Percentiles rank a stretch among this genome's conserved stretches.
These are phyloP conservation scores for Ulota crispa DNA, from an alignment of 225 moss, liverwort and hornwort species.

Conservation along the genomic window DNA sequence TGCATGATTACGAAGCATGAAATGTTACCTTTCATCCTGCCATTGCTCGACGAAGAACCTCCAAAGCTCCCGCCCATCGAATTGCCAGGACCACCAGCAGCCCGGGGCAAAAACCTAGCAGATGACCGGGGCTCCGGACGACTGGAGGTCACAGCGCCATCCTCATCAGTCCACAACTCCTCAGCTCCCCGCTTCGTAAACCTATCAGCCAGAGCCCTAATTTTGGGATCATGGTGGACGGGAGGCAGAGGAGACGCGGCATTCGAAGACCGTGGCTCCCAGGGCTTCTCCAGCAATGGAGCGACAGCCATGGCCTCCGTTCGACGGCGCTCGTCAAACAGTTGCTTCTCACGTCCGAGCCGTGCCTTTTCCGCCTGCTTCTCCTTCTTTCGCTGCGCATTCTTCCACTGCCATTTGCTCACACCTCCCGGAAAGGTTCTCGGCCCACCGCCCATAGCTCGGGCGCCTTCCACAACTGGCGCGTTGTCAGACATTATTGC, in stretches of 20 bases:
- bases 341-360: slow-evolving; percentile 76
- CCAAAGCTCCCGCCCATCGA: slow-evolving; percentile 38
- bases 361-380: slow-evolving; percentile 92
- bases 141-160: slow-evolving; percentile 57
- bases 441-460: slow-evolving; percentile 96
- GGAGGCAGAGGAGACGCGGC: slow-evolving; percentile 56
- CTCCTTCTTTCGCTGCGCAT: slow-evolving; percentile 89
- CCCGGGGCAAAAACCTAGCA: slow-evolving; percentile 58
- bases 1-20: not conserved
- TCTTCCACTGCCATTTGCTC: slow-evolving; percentile 97
- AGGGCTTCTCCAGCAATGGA: slow-evolving; percentile 75
- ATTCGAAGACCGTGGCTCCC: slow-evolving; percentile 56
- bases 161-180: slow-evolving; percentile 85
- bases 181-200: slow-evolving; percentile 75
- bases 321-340: slow-evolving; percentile 79
- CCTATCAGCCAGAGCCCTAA: slow-evolving; percentile 68
- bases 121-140: slow-evolving; percentile 47
- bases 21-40: slow-evolving; percentile 24
- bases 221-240: slow-evolving; percentile 60
- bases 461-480: slow-evolving; percentile 49
- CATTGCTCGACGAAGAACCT: slow-evolving; percentile 23
- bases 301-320: slow-evolving; percentile 61
- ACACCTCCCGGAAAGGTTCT: slow-evolving; percentile 95
- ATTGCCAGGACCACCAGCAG: slow-evolving; percentile 30
- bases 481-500: slow-evolving; percentile 24